Conservation (phyloP, 2,329 filamentous ascomycete species). For the Didymella pinodella region DNA sequence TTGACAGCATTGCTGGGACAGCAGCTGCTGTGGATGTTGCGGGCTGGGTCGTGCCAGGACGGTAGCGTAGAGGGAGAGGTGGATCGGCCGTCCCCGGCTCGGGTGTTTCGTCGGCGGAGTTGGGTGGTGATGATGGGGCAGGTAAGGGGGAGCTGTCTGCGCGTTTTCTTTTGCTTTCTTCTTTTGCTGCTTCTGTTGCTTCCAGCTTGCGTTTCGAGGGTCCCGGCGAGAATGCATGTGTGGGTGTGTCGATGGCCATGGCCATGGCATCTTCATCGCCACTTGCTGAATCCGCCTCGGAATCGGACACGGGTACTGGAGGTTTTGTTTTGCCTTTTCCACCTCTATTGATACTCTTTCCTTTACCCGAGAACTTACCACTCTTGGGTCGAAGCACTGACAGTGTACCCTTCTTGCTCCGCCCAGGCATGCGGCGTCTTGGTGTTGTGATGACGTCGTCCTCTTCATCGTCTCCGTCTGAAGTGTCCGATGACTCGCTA, state of each 20-base stretch:
- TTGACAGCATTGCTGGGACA: constrained; percentile 34
- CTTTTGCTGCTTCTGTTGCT: constrained; percentile 23
- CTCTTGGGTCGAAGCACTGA: constrained; percentile 49
- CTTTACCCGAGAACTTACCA: constrained; percentile 48
- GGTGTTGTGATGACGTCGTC: constrained; percentile 34
- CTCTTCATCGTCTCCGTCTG: constrained; percentile 35
- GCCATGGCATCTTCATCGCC: constrained; percentile 39
- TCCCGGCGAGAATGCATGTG: constrained; percentile 36
- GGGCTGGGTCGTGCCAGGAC: constrained; percentile 17
- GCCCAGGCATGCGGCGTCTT: constrained; percentile 27
- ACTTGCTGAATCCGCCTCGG: constrained; percentile 28
- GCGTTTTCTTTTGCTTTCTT: constrained; percentile 38
- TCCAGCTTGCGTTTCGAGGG: constrained; percentile 43
- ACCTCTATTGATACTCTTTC: constrained; percentile 32
- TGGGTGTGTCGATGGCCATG: constrained; percentile 41
- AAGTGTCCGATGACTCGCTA: constrained; percentile 35
- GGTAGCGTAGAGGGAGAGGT: constrained; percentile 40
- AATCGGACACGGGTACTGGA: constrained; percentile 22
- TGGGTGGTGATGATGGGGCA: constrained; percentile 32
- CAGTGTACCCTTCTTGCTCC: constrained; percentile 40
- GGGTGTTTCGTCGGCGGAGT: constrained; percentile 23
- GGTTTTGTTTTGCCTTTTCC: constrained; percentile 39
- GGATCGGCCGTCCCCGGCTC: constrained; percentile 28
- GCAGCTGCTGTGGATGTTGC: constrained; percentile 20
- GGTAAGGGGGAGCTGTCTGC: constrained; percentile 33